phyloP scores from a whole-genome alignment of 495 filamentous ascomycete genomes.

The Corynascus novoguineensis region DNA sequence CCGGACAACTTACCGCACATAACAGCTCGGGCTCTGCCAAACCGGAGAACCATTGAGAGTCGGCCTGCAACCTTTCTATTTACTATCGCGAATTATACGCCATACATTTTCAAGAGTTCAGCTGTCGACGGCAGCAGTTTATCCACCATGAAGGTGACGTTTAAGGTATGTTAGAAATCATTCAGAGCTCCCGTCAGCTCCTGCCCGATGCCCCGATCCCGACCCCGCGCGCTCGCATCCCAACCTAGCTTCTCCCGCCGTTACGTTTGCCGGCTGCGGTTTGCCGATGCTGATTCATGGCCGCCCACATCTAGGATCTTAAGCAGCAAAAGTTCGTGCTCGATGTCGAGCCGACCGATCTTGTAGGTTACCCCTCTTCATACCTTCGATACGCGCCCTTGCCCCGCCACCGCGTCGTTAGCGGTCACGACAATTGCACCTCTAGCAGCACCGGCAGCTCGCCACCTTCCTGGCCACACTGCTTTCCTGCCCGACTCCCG shows the following conservation, averaged over 20 bases:
- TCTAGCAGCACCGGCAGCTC: not conserved
- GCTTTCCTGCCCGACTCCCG: not conserved
- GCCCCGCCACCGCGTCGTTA: slow-evolving; percentile 13
- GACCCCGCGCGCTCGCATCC: not conserved
- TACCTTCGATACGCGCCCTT: slow-evolving; percentile 11
- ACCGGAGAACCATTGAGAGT: slow-evolving; percentile 1
- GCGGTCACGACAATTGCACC: slow-evolving; percentile 2
- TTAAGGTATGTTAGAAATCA: slow-evolving; percentile 39
- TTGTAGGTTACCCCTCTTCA: slow-evolving; percentile 56
- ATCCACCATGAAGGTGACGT: slow-evolving; percentile 48
- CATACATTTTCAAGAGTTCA: slow-evolving; percentile 10
- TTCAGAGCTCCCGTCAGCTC: not conserved
- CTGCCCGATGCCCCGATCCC: not conserved
- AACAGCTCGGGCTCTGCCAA: not conserved
- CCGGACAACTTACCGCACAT: slow-evolving; percentile 5
- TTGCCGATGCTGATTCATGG: slow-evolving; percentile 28
- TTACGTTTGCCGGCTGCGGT: not conserved
- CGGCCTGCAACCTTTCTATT: not conserved
- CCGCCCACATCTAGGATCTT: slow-evolving; percentile 60
- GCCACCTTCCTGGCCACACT: not conserved
- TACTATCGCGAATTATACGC: not conserved
- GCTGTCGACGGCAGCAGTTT: slow-evolving; percentile 31
- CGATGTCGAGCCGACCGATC: slow-evolving; percentile 87
- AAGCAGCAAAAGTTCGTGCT: slow-evolving; percentile 97
- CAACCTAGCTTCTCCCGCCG: not conserved